phyloP scores from a whole-genome alignment of 768 basidiomycete species.

The Tulasnella sp. region DNA sequence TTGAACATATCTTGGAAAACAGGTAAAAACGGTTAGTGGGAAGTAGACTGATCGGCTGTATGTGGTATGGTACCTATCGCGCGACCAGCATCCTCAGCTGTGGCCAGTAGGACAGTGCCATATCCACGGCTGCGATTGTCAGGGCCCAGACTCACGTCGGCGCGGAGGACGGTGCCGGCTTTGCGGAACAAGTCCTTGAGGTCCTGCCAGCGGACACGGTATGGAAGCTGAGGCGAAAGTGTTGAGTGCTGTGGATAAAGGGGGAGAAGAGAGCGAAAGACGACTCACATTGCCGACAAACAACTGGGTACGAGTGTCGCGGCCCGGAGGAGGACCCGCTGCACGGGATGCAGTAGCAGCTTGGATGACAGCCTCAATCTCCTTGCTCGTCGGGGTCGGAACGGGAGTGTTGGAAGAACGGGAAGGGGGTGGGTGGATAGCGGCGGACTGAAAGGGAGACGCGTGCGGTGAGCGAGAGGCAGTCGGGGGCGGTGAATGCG shows the following conservation, averaged over 20 bases:
- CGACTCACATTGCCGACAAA: constrained; percentile 86
- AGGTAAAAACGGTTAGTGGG: neutral
- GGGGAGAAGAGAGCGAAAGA: constrained; percentile 11
- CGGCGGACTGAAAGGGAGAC: too few species aligned
- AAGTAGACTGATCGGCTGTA: neutral
- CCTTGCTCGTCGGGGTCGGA: constrained; percentile 40
- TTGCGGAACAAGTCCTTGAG: constrained; percentile 95
- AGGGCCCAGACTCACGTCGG: constrained; percentile 47
- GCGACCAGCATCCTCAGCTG: constrained; percentile 85
- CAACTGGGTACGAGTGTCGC: constrained; percentile 87
- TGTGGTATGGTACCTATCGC: constrained; percentile 43
- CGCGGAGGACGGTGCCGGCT: constrained; percentile 77
- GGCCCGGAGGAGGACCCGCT: constrained; percentile 26
- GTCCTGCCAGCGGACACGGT: constrained; percentile 97
- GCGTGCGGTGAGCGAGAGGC: too few species aligned
- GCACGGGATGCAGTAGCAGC: constrained; percentile 68
- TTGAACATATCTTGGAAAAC: constrained; percentile 64
- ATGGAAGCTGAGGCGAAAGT: constrained; percentile 58
- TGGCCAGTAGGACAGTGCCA: constrained; percentile 88
- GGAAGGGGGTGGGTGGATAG: neutral
- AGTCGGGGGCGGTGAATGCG: too few species aligned
- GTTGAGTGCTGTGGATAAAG: neutral
- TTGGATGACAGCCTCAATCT: constrained; percentile 86
- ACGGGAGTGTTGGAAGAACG: neutral
- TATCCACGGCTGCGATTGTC: constrained; percentile 87